Conservation (phyloP, 352 stramenopile species). For the Pythium angustatum region DNA sequence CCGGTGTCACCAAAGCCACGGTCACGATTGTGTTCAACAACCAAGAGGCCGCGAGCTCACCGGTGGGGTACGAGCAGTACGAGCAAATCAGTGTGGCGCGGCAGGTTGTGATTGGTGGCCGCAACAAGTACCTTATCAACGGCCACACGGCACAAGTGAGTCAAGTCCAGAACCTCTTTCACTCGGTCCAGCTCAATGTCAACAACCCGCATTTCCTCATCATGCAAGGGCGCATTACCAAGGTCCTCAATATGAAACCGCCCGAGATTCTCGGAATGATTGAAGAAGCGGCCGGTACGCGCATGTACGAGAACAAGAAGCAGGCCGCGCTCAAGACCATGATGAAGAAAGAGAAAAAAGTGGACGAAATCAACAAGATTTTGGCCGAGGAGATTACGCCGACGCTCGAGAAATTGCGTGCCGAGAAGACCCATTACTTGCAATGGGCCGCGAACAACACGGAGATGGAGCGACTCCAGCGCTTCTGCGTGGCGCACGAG, state of each 20-base stretch:
- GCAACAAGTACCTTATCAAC: conserved; percentile 99
- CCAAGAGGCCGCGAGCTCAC: conserved; percentile 88
- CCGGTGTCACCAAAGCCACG: conserved; percentile 98
- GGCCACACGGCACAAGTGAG: conserved; percentile 96
- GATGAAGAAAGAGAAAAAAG: conserved; percentile 99
- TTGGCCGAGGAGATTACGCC: conserved; percentile 98
- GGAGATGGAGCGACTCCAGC: conserved; percentile 96
- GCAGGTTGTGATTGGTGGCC: conserved; percentile 97
- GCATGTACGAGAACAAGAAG: conserved; percentile 99
- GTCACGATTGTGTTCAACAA: conserved; percentile 99
- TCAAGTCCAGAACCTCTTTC: conserved; percentile 99
- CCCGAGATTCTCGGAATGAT: conserved; percentile 99
- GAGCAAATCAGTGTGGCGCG: conserved; percentile 98
- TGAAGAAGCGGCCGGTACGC: conserved; percentile 98
- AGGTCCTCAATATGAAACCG: conserved; percentile 99
- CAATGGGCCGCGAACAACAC: conserved; percentile 98
- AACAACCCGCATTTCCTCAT: conserved; percentile 99
- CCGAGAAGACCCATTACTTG: conserved; percentile 98
- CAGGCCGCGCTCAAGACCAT: conserved; percentile 98
- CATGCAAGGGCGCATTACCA: conserved; percentile 99
- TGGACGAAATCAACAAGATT: conserved; percentile 99
- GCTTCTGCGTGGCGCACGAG: conserved; percentile 97
- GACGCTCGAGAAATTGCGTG: conserved; percentile 96
- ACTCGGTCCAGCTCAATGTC: conserved; percentile 99
- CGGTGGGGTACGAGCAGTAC: conserved; percentile 97